A percentile compares a stretch with the other conserved stretches of the same genome.
Evolutionary conservation across 768 basidiomycete genomes (phyloP).

Genomic region (Amanita inopinata): DNA sequence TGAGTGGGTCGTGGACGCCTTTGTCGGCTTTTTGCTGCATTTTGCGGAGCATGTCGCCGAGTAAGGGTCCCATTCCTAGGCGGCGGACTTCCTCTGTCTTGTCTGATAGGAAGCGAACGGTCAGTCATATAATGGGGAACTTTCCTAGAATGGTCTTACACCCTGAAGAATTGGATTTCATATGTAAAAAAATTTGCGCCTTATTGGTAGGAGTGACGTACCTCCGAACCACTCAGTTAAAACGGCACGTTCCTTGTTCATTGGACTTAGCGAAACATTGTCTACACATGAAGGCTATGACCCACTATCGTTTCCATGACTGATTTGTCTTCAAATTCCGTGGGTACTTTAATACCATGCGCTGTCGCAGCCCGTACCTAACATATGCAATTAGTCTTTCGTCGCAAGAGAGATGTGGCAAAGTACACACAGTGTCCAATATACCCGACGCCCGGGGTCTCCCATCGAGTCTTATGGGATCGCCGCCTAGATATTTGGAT

Average conservation of each 20-base stretch:
- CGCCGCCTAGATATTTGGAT: conserved; percentile 61
- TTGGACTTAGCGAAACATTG: not conserved
- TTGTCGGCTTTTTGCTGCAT: conserved; percentile 49
- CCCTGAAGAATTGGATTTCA: conserved; percentile 23
- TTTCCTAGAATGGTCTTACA: too few species aligned
- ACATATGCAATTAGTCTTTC: conserved; percentile 10
- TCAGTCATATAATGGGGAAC: conserved; percentile 1
- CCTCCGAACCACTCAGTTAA: conserved; percentile 75
- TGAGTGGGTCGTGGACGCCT: conserved; percentile 38
- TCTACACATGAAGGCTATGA: not conserved
- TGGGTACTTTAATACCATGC: conserved; percentile 61
- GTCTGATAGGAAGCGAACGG: conserved; percentile 29
- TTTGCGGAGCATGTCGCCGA: conserved; percentile 51
- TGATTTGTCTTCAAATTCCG: conserved; percentile 58
- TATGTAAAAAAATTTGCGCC: conserved; percentile 9
- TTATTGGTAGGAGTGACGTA: conserved; percentile 13
- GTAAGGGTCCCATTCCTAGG: conserved; percentile 68
- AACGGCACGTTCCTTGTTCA: conserved; percentile 54
- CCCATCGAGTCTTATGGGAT: conserved; percentile 65
- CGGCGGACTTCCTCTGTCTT: conserved; percentile 65
- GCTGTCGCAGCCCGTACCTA: conserved; percentile 62
- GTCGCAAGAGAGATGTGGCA: not conserved
- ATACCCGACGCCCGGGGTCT: conserved; percentile 68
- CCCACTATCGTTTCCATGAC: conserved; percentile 51
- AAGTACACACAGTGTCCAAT: conserved; percentile 51